Percentiles rank a stretch among this genome's conserved stretches.
Conservation (phyloP, 768 basidiomycete species). For the Udeniomyces megalosporus region DNA sequence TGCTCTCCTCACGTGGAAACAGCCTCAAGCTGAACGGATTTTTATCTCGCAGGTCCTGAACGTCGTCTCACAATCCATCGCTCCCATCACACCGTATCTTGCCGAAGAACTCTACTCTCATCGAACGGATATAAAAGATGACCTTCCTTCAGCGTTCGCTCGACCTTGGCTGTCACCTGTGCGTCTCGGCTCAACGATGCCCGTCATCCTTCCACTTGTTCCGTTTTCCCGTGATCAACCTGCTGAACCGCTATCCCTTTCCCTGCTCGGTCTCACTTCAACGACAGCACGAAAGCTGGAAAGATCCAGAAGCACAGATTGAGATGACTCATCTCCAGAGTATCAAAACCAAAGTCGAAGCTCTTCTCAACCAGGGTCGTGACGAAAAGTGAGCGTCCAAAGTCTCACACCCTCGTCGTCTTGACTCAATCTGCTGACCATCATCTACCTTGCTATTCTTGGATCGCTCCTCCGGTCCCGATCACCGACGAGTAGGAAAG, state of each 20-base stretch:
- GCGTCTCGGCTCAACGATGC: constrained; percentile 26
- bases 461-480: background rate
- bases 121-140: constrained; percentile 18
- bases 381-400: constrained; percentile 28
- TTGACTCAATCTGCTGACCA: too few relatives aligned
- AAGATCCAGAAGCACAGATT: constrained; percentile 39
- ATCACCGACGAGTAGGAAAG: background rate
- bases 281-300: constrained; percentile 48
- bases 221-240: background rate
- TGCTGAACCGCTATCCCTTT: background rate
- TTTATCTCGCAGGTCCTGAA: constrained; percentile 39
- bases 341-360: constrained; percentile 42
- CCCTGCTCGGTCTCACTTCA: background rate
- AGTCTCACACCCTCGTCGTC: too few relatives aligned
- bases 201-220: background rate
- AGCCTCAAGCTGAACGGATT: background rate
- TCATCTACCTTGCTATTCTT: background rate
- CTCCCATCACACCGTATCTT: constrained; percentile 76
- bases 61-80: constrained; percentile 52
- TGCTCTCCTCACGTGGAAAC: too few relatives aligned
- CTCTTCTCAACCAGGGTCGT: constrained; percentile 34
- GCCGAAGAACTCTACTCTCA: constrained; percentile 65
- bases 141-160: constrained; percentile 48
- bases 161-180: constrained; percentile 56
- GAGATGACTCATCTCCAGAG: constrained; percentile 50